phyloP scores from a whole-genome alignment of 2,329 filamentous ascomycete species.

The Helminthosporium solani region DNA sequence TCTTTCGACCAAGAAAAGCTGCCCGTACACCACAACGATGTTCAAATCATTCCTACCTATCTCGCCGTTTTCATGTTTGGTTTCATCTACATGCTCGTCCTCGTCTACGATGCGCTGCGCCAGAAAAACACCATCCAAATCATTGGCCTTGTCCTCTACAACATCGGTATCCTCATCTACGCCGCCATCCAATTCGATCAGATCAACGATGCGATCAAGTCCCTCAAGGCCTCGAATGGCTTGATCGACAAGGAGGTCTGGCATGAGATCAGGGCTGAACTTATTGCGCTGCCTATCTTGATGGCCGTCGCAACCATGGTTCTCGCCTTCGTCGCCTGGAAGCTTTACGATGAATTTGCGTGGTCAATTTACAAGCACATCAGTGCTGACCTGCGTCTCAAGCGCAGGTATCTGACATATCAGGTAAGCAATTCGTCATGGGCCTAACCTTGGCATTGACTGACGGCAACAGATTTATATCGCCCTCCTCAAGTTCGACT shows the following conservation, averaged over 20 bases:
- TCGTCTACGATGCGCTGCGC: conserved; percentile 90
- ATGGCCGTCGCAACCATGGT: conserved; percentile 73
- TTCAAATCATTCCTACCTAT: conserved; percentile 83
- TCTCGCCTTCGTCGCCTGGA: conserved; percentile 82
- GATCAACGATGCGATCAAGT: conserved; percentile 70
- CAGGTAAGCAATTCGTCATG: conserved; percentile 65
- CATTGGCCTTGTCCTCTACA: conserved; percentile 91
- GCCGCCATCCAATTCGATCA: conserved; percentile 91
- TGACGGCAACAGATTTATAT: conserved; percentile 77
- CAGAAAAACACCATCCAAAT: conserved; percentile 98
- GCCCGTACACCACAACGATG: conserved; percentile 44
- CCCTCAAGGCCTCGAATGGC: conserved; percentile 50
- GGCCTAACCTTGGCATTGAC: background rate
- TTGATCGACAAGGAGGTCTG: conserved; percentile 61
- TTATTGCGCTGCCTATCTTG: conserved; percentile 82
- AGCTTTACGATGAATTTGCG: conserved; percentile 96
- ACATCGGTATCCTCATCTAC: conserved; percentile 87
- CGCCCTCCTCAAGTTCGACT: conserved; percentile 95
- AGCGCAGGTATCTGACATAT: conserved; percentile 92
- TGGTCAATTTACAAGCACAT: conserved; percentile 99
- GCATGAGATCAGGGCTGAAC: conserved; percentile 68
- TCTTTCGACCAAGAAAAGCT: conserved; percentile 47
- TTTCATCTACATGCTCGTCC: conserved; percentile 84
- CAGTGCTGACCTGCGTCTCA: conserved; percentile 94
- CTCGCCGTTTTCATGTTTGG: conserved; percentile 96